Evolutionary conservation across 2,329 filamentous ascomycete species (phyloP).

Genomic region (Epichloe amarillans): DNA sequence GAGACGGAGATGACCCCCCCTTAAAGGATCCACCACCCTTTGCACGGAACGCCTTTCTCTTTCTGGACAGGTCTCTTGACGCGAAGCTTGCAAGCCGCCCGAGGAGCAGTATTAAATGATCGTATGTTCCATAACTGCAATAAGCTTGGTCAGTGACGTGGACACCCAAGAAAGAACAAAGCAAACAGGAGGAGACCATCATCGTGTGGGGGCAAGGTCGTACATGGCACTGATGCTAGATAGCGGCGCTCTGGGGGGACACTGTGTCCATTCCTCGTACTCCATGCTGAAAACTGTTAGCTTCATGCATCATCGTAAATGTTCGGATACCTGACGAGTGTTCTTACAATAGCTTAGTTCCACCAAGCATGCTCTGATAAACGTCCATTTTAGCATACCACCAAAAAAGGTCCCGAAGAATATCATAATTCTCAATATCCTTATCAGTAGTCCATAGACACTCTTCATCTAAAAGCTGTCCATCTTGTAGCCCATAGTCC

Average conservation of each 20-base stretch:
- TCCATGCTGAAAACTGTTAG: slow-evolving; percentile 47
- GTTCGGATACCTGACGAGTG: neutral
- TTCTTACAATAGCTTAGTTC: slow-evolving; percentile 63
- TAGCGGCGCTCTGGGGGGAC: slow-evolving; percentile 74
- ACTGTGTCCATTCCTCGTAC: slow-evolving; percentile 71
- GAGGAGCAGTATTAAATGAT: slow-evolving; percentile 73
- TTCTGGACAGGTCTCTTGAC: slow-evolving; percentile 63
- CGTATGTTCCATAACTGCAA: slow-evolving; percentile 68
- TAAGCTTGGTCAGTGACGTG: neutral
- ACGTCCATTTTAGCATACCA: slow-evolving; percentile 93
- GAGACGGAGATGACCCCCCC: slow-evolving; percentile 23
- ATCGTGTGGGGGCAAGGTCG: slow-evolving; percentile 16
- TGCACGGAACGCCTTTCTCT: slow-evolving; percentile 45
- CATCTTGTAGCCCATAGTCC: slow-evolving; percentile 22
- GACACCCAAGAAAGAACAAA: slow-evolving; percentile 8
- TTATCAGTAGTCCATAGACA: slow-evolving; percentile 26
- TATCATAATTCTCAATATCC: slow-evolving; percentile 70
- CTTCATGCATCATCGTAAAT: neutral
- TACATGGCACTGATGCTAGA: slow-evolving; percentile 62
- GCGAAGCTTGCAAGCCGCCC: slow-evolving; percentile 70
- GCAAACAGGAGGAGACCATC: neutral
- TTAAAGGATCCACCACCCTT: slow-evolving; percentile 14
- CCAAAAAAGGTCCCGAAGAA: slow-evolving; percentile 74
- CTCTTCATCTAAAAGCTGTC: slow-evolving; percentile 14
- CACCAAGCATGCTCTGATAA: slow-evolving; percentile 81